Conservation (phyloP, 1,139 yeast species). For the Meyerozyma carpophila region DNA sequence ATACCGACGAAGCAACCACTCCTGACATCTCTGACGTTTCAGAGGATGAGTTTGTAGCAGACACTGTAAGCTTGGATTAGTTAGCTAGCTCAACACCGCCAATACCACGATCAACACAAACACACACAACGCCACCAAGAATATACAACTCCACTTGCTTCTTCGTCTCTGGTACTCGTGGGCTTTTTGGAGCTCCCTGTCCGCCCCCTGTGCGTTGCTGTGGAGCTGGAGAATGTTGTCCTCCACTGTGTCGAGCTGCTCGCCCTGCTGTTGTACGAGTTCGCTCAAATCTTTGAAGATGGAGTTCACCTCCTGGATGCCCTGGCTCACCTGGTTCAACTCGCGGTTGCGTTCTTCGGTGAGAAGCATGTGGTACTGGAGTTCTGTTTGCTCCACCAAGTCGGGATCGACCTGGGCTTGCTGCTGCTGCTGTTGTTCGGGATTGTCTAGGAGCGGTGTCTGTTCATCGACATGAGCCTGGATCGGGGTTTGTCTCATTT, state of each 20-base stretch:
- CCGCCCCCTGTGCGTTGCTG: constrained; percentile 67
- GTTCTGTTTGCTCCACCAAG: constrained; percentile 49
- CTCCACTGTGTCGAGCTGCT: constrained; percentile 76
- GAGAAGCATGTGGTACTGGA: constrained; percentile 66
- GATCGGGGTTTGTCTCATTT: constrained; percentile 23
- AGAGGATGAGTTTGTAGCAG: constrained; percentile 7
- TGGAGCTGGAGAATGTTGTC: constrained; percentile 65
- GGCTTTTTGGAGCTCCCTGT: constrained; percentile 65
- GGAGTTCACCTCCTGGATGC: constrained; percentile 77
- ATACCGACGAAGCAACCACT: constrained; percentile 19
- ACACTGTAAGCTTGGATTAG: constrained; percentile 12
- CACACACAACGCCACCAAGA: constrained; percentile 43
- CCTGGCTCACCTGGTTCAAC: constrained; percentile 65
- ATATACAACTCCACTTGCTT: constrained; percentile 69
- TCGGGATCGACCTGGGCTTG: constrained; percentile 37
- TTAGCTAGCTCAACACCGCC: constrained; percentile 28
- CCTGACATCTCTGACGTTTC: constrained; percentile 20
- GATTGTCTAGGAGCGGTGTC: constrained; percentile 21
- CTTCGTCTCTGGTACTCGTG: constrained; percentile 65
- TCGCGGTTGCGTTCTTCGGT: constrained; percentile 73
- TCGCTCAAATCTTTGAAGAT: constrained; percentile 78
- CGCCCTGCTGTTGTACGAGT: constrained; percentile 78
- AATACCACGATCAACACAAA: constrained; percentile 34
- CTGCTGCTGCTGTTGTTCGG: constrained; percentile 18
- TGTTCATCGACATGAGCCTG: constrained; percentile 14